phyloP scores from a whole-genome alignment of 1,139 yeast species.

The Hanseniaspora uvarum region DNA sequence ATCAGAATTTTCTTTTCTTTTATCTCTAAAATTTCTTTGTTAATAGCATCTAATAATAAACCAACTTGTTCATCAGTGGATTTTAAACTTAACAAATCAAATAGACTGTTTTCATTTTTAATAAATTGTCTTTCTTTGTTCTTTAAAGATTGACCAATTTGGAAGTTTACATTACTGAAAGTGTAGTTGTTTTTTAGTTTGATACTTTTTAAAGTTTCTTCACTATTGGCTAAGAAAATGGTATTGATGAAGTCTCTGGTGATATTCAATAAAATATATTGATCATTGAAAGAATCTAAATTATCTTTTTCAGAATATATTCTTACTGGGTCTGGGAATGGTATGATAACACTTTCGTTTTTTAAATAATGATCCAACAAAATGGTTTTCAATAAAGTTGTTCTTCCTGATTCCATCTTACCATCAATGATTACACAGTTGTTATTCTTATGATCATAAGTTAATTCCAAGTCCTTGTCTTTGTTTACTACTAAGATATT shows the following conservation, averaged over 20 bases:
- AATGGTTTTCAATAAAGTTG: conserved; percentile 45
- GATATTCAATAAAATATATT: not conserved
- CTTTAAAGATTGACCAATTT: conserved; percentile 25
- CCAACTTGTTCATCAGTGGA: conserved; percentile 34
- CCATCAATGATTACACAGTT: conserved; percentile 35
- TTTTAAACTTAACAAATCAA: conserved; percentile 35
- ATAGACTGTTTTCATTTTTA: conserved; percentile 38
- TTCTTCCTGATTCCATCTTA: conserved; percentile 69
- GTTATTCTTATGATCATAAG: not conserved
- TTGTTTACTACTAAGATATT: conserved; percentile 8
- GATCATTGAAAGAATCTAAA: conserved; percentile 31
- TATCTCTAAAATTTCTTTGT: conserved; percentile 43
- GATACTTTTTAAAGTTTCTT: conserved; percentile 40
- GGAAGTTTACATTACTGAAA: conserved; percentile 24
- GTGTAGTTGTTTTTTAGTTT: conserved; percentile 39
- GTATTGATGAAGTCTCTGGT: conserved; percentile 45
- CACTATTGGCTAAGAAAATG: conserved; percentile 46
- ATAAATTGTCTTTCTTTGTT: conserved; percentile 30
- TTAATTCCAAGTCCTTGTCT: not conserved
- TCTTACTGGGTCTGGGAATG: conserved; percentile 52
- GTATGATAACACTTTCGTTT: conserved; percentile 48
- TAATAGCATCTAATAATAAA: conserved; percentile 42
- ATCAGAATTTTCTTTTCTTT: conserved; percentile 7
- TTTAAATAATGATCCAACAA: conserved; percentile 59
- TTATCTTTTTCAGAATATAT: conserved; percentile 66